Evolutionary conservation across 1,139 yeast species (phyloP), one percentile per base, ranked within the genome.

Genomic region (Zhuliangozyma blackwelliae): DNA sequence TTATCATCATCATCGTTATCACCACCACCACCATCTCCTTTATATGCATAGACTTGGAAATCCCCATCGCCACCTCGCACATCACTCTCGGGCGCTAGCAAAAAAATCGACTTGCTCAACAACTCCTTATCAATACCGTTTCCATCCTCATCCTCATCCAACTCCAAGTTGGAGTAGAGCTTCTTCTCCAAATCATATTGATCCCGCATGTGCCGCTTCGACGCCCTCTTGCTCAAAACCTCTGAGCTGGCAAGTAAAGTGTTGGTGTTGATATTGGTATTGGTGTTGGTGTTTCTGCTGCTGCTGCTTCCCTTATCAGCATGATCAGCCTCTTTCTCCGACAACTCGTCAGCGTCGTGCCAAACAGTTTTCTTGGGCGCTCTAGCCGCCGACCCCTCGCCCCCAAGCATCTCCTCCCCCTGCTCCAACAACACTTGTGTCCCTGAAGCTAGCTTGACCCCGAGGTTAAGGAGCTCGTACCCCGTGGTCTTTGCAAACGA

Each of bases 381-480:
- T 40, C 79, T 54, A 28, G 70, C 68, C 9, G 70, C 55, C 0
- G 79, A 59, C 0, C 89, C 89, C 42, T 69, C 70, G 1, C 90
- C 90, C 2, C 90, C 90, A 38, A 85, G 62, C 5, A 74, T 72
- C 43, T 79, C 83, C 54, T 90, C 97, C 0, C 95, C 83, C 41
- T 76, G 79, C 48, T 89, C 97, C 35, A 90, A 63, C 8, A 87
- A 59, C 0, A 81, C 79, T 54, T 89, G 97, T 0, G 97, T 87
- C 0, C 97, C 97, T 5, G 90, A 83, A 1, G 95, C 94, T 27
- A 90, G 55, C 50, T 84, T 87, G 0, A 86, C 95, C 0, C 97
- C 96, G 36, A 92, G 65, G 49, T 82, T 82, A 31, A 90, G 67
- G 28, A 90, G 59, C 55, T 90, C 97, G 40, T 82, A 83, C 2